Evolutionary conservation across 2,329 filamentous ascomycete species (phyloP), one percentile per base, ranked within the genome.

Genomic region (Cyphellophora europaea): DNA sequence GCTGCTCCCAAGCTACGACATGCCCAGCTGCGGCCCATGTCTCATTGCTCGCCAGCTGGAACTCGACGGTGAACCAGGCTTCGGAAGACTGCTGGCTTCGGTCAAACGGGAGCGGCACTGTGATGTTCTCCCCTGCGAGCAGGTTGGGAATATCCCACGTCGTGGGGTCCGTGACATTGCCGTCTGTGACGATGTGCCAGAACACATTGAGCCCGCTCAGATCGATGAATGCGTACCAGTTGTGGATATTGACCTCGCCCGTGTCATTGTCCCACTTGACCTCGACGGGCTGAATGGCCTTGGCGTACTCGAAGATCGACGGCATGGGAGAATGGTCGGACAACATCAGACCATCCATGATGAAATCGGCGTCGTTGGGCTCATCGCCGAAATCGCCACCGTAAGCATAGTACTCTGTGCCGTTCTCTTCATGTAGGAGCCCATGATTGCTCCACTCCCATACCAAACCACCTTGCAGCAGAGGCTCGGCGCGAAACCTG

Each of bases 371-470:
- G 38, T 79, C 74, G 39, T 79, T 73, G 0, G 74, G 75, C 2
- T 58, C 51, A 38, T 79, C 75, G 1, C 68, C 72, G 53, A 77
- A 79, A 47, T 79, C 73, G 6, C 74, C 73, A 2, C 74, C 75
- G 32, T 77, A 78, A 2, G 65, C 74, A 42, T 72, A 75, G 48
- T 66, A 77, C 0, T 55, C 56, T 36, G 57, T 62, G 16, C 57
- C 57, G 33, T 40, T 23, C 33, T 19, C 38, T 36, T 18, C 13
- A 53, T 30, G 38, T 35, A 18, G 19, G 1, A 77, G 53, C 0
- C 73, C 72, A 35, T 77, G 73, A 55, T 77, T 78, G 0, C 69
- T 71, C 74, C 74, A 79, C 48, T 79, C 74, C 74, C 75, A 79
- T 46, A 79, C 70, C 42, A 71, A 77, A 0, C 79, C 79, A 10